Evolutionary conservation across 2,329 filamentous ascomycete genomes (phyloP).

Genomic region (Camillea tinctor): DNA sequence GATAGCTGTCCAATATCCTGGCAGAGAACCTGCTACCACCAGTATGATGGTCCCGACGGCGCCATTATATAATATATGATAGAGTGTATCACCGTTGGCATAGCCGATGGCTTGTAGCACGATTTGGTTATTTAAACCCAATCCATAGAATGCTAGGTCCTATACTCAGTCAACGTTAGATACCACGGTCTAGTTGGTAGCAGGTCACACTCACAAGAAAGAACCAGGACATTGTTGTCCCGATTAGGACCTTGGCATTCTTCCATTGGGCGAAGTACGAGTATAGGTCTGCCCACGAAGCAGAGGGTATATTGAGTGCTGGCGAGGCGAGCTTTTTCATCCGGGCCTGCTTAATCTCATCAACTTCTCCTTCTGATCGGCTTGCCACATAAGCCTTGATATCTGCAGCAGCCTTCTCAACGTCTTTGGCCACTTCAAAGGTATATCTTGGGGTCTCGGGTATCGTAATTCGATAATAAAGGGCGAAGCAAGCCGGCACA

Average conservation of each 20-base stretch:
- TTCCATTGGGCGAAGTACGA: slow-evolving; percentile 68
- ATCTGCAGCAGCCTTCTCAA: slow-evolving; percentile 73
- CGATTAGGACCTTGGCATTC: slow-evolving; percentile 69
- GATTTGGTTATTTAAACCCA: slow-evolving; percentile 73
- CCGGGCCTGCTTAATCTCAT: slow-evolving; percentile 48
- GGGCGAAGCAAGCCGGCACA: slow-evolving; percentile 71
- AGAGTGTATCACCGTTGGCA: slow-evolving; percentile 60
- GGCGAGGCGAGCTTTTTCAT: slow-evolving; percentile 52
- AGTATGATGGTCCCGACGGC: slow-evolving; percentile 77
- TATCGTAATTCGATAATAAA: slow-evolving; percentile 86
- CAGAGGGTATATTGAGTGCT: slow-evolving; percentile 62
- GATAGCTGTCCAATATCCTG: slow-evolving; percentile 78
- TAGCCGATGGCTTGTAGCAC: slow-evolving; percentile 74
- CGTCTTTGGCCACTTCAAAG: slow-evolving; percentile 74
- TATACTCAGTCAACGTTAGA: slow-evolving; percentile 28
- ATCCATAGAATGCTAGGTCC: slow-evolving; percentile 67
- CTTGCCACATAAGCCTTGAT: slow-evolving; percentile 59
- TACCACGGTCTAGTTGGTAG: neutral
- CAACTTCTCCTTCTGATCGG: slow-evolving; percentile 46
- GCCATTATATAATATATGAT: slow-evolving; percentile 67
- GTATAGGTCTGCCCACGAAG: slow-evolving; percentile 67
- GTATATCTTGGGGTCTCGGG: slow-evolving; percentile 83
- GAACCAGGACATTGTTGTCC: slow-evolving; percentile 80
- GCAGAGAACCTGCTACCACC: slow-evolving; percentile 73
- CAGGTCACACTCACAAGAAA: slow-evolving; percentile 52